Conservation (phyloP, 2,329 filamentous ascomycete genomes). For the Neocatenulostroma microsporum region DNA sequence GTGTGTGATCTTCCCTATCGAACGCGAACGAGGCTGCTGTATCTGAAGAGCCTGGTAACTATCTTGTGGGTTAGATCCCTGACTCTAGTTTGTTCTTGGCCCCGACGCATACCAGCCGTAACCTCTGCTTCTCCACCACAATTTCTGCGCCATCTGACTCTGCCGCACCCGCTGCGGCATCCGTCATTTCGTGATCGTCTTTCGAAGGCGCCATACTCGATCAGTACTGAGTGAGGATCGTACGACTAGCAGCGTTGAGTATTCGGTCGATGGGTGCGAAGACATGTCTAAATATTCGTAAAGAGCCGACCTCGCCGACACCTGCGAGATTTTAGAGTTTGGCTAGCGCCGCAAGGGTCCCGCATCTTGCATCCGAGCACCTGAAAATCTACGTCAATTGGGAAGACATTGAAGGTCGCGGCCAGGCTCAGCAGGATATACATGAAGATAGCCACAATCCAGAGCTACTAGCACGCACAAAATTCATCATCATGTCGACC, state of each 20-base stretch:
- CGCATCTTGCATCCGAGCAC: constrained; percentile 5
- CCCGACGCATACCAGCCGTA: constrained; percentile 39
- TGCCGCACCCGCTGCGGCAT: constrained; percentile 38
- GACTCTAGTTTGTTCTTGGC: too few species aligned
- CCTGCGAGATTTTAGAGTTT: constrained; percentile 8
- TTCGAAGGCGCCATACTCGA: constrained; percentile 17
- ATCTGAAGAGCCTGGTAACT: constrained; percentile 77
- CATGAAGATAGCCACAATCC: too few species aligned
- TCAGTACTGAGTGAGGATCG: too few species aligned
- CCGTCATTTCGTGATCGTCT: constrained; percentile 30
- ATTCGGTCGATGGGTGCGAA: too few species aligned
- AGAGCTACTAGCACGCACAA: too few species aligned
- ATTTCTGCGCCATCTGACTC: constrained; percentile 32
- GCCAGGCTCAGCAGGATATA: too few species aligned
- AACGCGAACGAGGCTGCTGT: constrained; percentile 95
- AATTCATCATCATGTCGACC: constrained; percentile 20
- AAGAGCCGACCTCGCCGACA: too few species aligned
- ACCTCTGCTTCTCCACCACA: constrained; percentile 34
- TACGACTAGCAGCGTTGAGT: too few species aligned
- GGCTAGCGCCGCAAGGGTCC: constrained; percentile 12
- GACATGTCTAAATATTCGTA: too few species aligned
- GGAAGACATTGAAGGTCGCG: too few species aligned
- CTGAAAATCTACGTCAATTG: too few species aligned
- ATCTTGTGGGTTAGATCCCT: constrained; percentile 2
- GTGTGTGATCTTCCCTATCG: constrained; percentile 89